Percentiles rank a stretch among this genome's conserved stretches.
These are phyloP conservation scores for Vigna hirtella DNA, from an alignment of 306 rosid genomes.

Conservation along the genomic window DNA sequence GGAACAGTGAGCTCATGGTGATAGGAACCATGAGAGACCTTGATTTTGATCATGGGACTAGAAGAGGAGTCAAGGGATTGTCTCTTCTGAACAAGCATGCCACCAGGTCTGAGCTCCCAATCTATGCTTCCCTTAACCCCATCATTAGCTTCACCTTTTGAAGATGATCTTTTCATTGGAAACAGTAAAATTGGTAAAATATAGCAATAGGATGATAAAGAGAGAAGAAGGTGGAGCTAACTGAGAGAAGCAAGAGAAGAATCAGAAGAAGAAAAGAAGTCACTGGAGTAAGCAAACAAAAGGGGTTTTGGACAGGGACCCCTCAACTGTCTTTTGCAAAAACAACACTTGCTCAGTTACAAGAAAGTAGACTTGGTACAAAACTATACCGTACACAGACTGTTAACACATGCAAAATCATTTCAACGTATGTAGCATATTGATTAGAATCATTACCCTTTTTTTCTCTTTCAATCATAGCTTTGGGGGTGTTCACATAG, in stretches of 20 bases:
- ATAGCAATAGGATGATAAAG: slow-evolving; percentile 35
- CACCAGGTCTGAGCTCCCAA: slow-evolving; percentile 85
- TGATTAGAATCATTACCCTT: slow-evolving; percentile 5
- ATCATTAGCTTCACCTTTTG: slow-evolving; percentile 46
- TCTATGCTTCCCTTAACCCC: slow-evolving; percentile 52
- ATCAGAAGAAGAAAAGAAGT: slow-evolving; percentile 38
- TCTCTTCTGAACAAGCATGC: slow-evolving; percentile 85
- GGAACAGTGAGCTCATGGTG: slow-evolving; percentile 59
- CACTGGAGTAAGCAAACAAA: slow-evolving; percentile 59
- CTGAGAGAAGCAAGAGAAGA: slow-evolving; percentile 41
- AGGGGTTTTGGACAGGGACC: slow-evolving; percentile 56
- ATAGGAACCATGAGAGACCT: slow-evolving; percentile 67
- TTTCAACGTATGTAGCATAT: not conserved
- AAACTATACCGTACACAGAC: slow-evolving; percentile 14
- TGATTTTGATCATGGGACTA: slow-evolving; percentile 61
- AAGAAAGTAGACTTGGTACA: slow-evolving; percentile 32
- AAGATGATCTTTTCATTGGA: slow-evolving; percentile 57
- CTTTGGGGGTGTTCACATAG: not conserved
- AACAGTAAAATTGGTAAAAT: slow-evolving; percentile 47
- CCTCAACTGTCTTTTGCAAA: slow-evolving; percentile 47
- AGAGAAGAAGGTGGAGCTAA: slow-evolving; percentile 44
- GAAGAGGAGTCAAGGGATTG: slow-evolving; percentile 49
- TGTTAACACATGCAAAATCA: slow-evolving; percentile 18
- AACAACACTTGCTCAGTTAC: slow-evolving; percentile 60
- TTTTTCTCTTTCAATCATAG: not conserved